Evolutionary conservation across 2,329 filamentous ascomycete genomes (phyloP), one percentile per base, ranked within the genome.

Genomic region (Neofusicoccum umdonicola): DNA sequence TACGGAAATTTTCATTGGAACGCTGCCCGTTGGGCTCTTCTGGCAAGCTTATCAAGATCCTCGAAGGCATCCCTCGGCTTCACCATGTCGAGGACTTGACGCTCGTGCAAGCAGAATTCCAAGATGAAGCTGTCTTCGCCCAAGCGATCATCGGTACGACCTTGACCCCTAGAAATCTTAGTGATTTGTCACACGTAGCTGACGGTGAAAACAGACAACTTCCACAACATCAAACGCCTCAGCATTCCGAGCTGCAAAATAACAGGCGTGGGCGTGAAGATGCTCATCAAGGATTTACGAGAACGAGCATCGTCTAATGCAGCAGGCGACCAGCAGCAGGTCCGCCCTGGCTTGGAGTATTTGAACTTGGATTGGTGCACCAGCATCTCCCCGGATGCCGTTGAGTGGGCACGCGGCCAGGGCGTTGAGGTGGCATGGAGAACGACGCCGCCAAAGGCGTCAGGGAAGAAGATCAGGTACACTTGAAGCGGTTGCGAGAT

Each of bases 331-430:
- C 11, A 37, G 27, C 11, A 45, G 15, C 54, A 19, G 11, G 13
- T 13, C 9, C 34, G 45, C 15, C 13, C 9, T 39, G 56, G 56
- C 31, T 37, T 60, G 27, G 44, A 64, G 39, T 56, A 58, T 9
- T 39, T 65, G 12, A 48, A 62, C 6, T 7, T 65, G n/a, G 48
- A 56, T 13, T 39, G 35, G 47, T 65, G 64, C 57, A 39, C 42
- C 4, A 35, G 51, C 3, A 48, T 65, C 34, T 31, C 27, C 15
- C 34, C 22, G 6, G 64, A 65, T 22, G 57, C 57, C 8, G 22
- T 65, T 17, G 57, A 65, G 11, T 65, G 64, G 64, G 57, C 57
- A 17, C 47, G 57, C 15, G 27, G 35, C 31, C 48, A 62, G 37
- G 34, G 52, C 3, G 44, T 64, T 22, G 62, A 64, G 51, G 34